Conservation (phyloP, 2,329 filamentous ascomycete genomes). For the Penicillium thymicola region DNA sequence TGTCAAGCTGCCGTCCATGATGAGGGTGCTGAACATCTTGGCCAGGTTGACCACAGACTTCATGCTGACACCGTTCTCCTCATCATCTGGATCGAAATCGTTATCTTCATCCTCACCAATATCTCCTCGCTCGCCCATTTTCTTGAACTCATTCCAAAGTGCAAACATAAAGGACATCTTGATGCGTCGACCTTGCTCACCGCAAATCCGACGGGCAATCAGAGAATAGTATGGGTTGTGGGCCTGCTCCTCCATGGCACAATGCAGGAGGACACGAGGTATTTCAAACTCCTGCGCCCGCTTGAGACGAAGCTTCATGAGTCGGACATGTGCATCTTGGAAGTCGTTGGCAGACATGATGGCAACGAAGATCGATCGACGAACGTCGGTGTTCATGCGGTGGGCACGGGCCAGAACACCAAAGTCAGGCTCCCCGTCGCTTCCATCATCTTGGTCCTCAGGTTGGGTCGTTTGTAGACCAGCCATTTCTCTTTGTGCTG, state of each 20-base stretch:
- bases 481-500: conserved; percentile 34
- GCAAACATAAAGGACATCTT: conserved; percentile 83
- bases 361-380: conserved; percentile 87
- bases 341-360: conserved; percentile 82
- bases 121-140: conserved; percentile 69
- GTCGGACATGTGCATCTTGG: conserved; percentile 75
- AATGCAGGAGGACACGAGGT: conserved; percentile 81
- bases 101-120: conserved; percentile 62
- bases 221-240: conserved; percentile 95
- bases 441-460: conserved; percentile 24
- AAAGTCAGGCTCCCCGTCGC: conserved; percentile 58
- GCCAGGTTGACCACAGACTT: conserved; percentile 65
- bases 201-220: conserved; percentile 74
- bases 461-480: conserved; percentile 11
- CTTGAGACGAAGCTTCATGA: conserved; percentile 80
- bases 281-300: conserved; percentile 83
- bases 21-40: conserved; percentile 62
- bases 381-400: conserved; percentile 81
- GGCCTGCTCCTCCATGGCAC: conserved; percentile 72
- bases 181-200: conserved; percentile 62
- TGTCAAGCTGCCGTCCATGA: conserved; percentile 57
- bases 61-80: conserved; percentile 51
- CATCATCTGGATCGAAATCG: conserved; percentile 50
- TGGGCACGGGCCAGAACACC: conserved; percentile 71
- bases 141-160: conserved; percentile 80